Evolutionary conservation across 2,329 filamentous ascomycete species (phyloP).

Genomic region (Chaetomiaceae sp.): DNA sequence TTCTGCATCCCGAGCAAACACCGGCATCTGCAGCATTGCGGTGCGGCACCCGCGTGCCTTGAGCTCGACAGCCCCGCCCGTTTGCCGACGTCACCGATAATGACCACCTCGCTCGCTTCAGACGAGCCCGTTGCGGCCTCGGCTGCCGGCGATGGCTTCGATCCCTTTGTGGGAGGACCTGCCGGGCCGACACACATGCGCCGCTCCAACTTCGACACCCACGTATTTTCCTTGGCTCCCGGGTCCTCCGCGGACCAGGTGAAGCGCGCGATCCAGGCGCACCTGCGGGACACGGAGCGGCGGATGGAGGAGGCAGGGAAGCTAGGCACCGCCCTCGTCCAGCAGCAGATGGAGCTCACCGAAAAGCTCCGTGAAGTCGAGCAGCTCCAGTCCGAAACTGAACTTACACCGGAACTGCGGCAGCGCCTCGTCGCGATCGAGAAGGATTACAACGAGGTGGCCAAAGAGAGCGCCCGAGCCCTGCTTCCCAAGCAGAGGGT

Average conservation of each 20-base stretch:
- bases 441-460: conserved; percentile 91
- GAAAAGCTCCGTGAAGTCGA: conserved; percentile 83
- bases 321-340: conserved; percentile 78
- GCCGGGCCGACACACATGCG: conserved; percentile 54
- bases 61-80: conserved; percentile 1
- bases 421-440: conserved; percentile 82
- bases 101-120: conserved; percentile 26
- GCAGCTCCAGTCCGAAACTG: conserved; percentile 66
- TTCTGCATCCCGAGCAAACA: conserved; percentile 9
- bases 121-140: conserved; percentile 23
- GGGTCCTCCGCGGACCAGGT: conserved; percentile 76
- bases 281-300: conserved; percentile 87
- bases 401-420: conserved; percentile 77
- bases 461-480: conserved; percentile 80
- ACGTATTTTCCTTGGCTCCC: conserved; percentile 74
- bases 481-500: conserved; percentile 82
- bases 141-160: conserved; percentile 29
- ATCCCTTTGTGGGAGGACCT: conserved; percentile 53
- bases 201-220: conserved; percentile 77
- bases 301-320: conserved; percentile 87
- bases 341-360: conserved; percentile 78
- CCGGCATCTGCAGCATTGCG: conserved; percentile 8
- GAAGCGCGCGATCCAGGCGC: conserved; percentile 82
- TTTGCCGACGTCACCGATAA: conserved; percentile 14
- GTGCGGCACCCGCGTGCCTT: neutral